Evolutionary conservation across 176 grass and related monocot genomes (phyloP).

Genomic region (Poa pratensis): DNA sequence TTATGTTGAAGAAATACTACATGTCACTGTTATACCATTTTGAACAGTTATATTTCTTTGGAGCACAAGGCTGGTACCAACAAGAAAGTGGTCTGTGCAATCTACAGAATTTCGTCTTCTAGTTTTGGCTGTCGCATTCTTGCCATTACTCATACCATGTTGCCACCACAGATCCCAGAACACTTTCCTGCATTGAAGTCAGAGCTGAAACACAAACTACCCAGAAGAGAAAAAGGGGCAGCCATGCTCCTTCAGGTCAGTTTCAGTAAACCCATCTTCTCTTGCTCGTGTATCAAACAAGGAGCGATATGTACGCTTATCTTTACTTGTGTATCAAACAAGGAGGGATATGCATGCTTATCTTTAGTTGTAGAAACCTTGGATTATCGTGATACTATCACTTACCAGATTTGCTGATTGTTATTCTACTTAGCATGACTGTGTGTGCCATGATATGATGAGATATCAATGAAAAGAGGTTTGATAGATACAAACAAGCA

Average conservation of each 20-base stretch:
- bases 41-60: slow-evolving; percentile 86
- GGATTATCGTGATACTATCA: slow-evolving; percentile 29
- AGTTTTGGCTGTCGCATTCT: slow-evolving; percentile 8
- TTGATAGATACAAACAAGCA: slow-evolving; percentile 13
- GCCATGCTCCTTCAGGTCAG: slow-evolving; percentile 44
- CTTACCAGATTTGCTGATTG: slow-evolving; percentile 9
- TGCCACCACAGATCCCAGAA: slow-evolving; percentile 46
- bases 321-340: slow-evolving; percentile 12
- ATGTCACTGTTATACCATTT: slow-evolving; percentile 83
- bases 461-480: slow-evolving; percentile 1
- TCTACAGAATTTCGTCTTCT: slow-evolving; percentile 32
- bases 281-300: background rate
- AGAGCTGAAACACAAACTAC: slow-evolving; percentile 57
- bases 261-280: slow-evolving; percentile 27
- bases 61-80: slow-evolving; percentile 58
- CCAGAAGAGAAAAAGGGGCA: slow-evolving; percentile 61
- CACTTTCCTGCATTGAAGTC: slow-evolving; percentile 35
- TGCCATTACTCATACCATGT: slow-evolving; percentile 6
- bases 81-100: slow-evolving; percentile 52
- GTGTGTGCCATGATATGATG: background rate
- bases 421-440: slow-evolving; percentile 23
- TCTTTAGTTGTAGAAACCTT: slow-evolving; percentile 20
- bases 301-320: background rate
- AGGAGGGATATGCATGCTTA: background rate
- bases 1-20: slow-evolving; percentile 93